These are phyloP conservation scores for Yarrowia hollandica DNA, from an alignment of 805 yeast species.

Conservation along the genomic window DNA sequence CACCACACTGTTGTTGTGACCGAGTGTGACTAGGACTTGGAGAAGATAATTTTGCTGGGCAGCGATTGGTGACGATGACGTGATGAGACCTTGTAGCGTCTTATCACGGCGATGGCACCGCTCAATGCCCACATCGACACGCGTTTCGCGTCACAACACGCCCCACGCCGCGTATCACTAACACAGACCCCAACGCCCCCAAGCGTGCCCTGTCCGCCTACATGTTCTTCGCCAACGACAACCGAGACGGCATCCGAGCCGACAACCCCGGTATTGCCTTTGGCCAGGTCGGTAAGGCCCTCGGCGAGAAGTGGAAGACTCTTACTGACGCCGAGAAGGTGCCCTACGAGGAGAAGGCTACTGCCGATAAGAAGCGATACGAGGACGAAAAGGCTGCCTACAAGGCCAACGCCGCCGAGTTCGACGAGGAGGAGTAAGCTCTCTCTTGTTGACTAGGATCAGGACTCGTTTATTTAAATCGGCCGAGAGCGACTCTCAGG, in stretches of 20 bases:
- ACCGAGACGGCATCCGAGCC: slow-evolving; percentile 92
- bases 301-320: slow-evolving; percentile 97
- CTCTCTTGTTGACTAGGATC: slow-evolving; percentile 13
- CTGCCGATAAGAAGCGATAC: slow-evolving; percentile 95
- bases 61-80: too few species aligned
- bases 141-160: background rate
- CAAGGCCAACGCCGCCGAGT: slow-evolving; percentile 45
- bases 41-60: too few species aligned
- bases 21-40: too few species aligned
- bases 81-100: too few species aligned
- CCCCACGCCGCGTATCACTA: background rate
- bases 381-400: slow-evolving; percentile 88
- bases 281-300: slow-evolving; percentile 88
- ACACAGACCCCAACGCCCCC: slow-evolving; percentile 78
- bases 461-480: slow-evolving; percentile 22
- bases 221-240: slow-evolving; percentile 98
- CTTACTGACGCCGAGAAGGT: slow-evolving; percentile 75
- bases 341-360: slow-evolving; percentile 93
- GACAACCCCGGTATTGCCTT: slow-evolving; percentile 96
- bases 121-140: too few species aligned
- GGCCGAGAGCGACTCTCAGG: slow-evolving; percentile 16
- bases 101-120: too few species aligned
- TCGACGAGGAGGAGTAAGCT: slow-evolving; percentile 37
- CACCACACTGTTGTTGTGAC: background rate
- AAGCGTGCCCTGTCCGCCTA: slow-evolving; percentile 97